Evolutionary conservation across 169 alveolate species (phyloP), one percentile per base, ranked within the genome.

Genomic region (Theileria equi): DNA sequence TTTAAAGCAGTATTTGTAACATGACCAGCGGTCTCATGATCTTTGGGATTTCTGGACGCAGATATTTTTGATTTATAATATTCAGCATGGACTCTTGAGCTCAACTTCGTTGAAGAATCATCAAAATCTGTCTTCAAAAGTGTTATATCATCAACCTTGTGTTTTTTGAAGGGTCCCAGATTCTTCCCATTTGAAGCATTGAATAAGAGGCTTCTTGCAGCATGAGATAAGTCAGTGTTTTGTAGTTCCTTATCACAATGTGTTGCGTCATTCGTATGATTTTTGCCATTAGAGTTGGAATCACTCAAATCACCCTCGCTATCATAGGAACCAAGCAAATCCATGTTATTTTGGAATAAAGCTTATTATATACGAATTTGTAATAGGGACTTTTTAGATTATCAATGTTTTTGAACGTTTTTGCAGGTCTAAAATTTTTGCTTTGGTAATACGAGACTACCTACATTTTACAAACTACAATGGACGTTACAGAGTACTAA

Each of bases 21-120:
- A 23, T 1, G 13, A 8, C 1, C 1, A 8, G 67, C 34, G 5
- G 68, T 17, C 16, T 48, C 13, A 36, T 10, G 45, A 25, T 10
- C 47, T 58, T 58, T 8, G 8, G 19, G n/a, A 16, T 58, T 58
- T 28, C 17, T 48, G 17, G 44, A 2, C 8, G 35, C 19, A 6
- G 0, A 32, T 11, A 67, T 19, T 0, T 49, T 32, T 5, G 74
- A 25, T 3, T 2, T 16, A 32, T 40, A 29, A 44, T 70, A 70
- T 6, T 59, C 44, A 1, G 63, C 26, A n/a, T 70, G 70, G 0
- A 70, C 47, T 5, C 81, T 53, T 0, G 81, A 70, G 25, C 59
- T 55, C 29, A 25, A 49, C 13, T 23, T 8, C 1, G 23, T 5
- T 1, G 1, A 16, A 0, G 3, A 35, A 0, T 10, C 66, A 6